Base-by-base conservation (phyloP, 345 rosid species). In the Triadica sebifera region DNA sequence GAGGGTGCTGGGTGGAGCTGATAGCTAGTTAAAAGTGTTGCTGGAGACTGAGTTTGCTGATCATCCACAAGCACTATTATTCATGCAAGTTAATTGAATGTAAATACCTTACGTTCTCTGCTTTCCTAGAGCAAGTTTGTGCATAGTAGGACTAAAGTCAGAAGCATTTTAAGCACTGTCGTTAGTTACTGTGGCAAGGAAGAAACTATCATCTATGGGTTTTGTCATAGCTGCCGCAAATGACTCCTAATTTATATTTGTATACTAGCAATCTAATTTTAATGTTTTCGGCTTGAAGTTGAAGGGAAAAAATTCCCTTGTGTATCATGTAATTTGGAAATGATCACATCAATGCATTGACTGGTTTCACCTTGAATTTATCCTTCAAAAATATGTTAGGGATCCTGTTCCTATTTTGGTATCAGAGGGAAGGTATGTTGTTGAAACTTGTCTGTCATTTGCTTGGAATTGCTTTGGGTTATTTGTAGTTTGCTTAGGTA, bases 81-180 rank as follows among this genome's bases (percentile, higher is more conserved):
- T 67, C 22, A 66, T 50, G n/a, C 43, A 61, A 22, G 82, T 49
- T 77, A 69, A 55, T 59, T 79, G 20, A 65, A 72, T 86, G 91
- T 88, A 87, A 57, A 90, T 88, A 87, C 64, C 24, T 67, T 53
- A 71, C 56, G 17, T 62, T 70, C 37, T 51, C 57, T 20, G 69
- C 65, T 70, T 10, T 67, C 67, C 47, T 63, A 24, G 69, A 67
- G 12, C 58, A 72, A 79, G 67, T 17, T 80, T 82, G 89, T 86
- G 80, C 81, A 79, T 80, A 70, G 68, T 80, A 78, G 87, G 82
- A 75, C 76, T 45, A 58, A 55, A 72, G 75, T 72, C 77, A 71
- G 68, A 68, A 69, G 55, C 25, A 11, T 50, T 73, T 67, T 50
- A 70, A 72, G 17, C 15, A 12, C 60, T 71, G 45, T 51, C 41